Evolutionary conservation across 73 alveolate genomes (phyloP), one percentile per base, ranked within the genome.

Genomic region (Effrenium voratum): DNA sequence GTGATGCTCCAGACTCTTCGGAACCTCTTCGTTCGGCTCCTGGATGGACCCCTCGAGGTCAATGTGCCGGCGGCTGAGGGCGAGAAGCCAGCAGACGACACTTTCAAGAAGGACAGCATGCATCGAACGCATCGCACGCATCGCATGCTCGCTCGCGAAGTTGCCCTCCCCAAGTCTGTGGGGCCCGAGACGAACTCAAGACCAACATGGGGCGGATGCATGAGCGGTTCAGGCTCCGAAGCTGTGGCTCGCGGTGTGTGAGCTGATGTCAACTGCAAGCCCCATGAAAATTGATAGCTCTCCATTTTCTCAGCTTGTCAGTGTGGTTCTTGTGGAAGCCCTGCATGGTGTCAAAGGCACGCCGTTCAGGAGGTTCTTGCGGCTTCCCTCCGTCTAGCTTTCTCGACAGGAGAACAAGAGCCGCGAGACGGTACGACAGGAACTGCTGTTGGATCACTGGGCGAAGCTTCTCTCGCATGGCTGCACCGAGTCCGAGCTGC

Each of bases 41-140:
- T 90, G 72, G 97, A 90, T 22, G 97, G 97, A 16, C 97, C 97
- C 6, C 43, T 90, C 36, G 73, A 40, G 52, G 97, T 90, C 46
- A 90, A 90, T 45, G 34, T 38, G 19, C 75, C 66, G 41, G 87
- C 75, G 5, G 76, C 50, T 3, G 86, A 90, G 75, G 26, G 16
- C 16, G 34, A 46, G 59, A 46, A 5, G 16, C 97, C 97, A 2
- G 59, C 97, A 43, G 97, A 90, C 43, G 75, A 45, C 76, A 90
- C 52, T 73, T 90, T 90, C 60, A 90, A 66, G 75, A 45, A 90
- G 86, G 97, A 86, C 44, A 45, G 32, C 36, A 2, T 8, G 63
- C 26, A 19, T 52, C 63, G 8, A 12, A 12, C 8, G 63, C n/a
- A n/a, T n/a, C n/a, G n/a, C n/a, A n/a, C n/a, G n/a, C n/a, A n/a